Conservation (phyloP, 192 early-diverging fungal species). For the Gamsiella multidivaricata region DNA sequence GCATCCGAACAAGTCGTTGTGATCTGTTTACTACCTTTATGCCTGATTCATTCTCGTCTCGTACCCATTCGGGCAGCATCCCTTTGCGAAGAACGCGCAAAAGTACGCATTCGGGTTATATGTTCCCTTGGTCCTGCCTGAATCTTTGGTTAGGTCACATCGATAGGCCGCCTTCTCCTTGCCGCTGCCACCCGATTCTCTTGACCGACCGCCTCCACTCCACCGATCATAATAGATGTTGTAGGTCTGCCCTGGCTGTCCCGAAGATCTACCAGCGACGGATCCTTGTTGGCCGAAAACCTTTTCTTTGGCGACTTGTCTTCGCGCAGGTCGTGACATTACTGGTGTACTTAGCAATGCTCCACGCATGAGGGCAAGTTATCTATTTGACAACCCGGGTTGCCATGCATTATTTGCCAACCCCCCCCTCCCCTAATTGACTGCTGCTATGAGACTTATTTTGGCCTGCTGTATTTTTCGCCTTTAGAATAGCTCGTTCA, state of each 20-base stretch:
- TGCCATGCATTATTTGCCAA: too few species aligned
- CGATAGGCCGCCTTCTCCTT: constrained; percentile 68
- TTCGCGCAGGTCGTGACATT: constrained; percentile 36
- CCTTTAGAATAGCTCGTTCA: too few species aligned
- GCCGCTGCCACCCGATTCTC: not conserved
- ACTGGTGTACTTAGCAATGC: not conserved
- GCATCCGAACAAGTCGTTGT: too few species aligned
- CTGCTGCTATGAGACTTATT: too few species aligned
- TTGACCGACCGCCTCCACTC: constrained; percentile 28
- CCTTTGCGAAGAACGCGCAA: constrained; percentile 87
- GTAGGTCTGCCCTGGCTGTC: constrained; percentile 44
- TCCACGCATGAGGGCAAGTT: not conserved
- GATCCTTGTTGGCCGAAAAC: constrained; percentile 28
- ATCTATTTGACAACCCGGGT: too few species aligned
- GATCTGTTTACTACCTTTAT: too few species aligned
- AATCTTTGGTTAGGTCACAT: constrained; percentile 72
- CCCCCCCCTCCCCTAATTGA: too few species aligned
- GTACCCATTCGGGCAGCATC: constrained; percentile 80
- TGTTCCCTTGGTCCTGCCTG: constrained; percentile 75
- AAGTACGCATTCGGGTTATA: constrained; percentile 72
- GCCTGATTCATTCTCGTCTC: too few species aligned
- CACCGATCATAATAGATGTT: constrained; percentile 58
- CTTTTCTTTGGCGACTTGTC: constrained; percentile 39
- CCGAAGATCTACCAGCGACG: not conserved
- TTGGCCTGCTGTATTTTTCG: too few species aligned